Evolutionary conservation across 2,329 filamentous ascomycete species (phyloP), one percentile per base, ranked within the genome.

Genomic region (Penicillium italicum): DNA sequence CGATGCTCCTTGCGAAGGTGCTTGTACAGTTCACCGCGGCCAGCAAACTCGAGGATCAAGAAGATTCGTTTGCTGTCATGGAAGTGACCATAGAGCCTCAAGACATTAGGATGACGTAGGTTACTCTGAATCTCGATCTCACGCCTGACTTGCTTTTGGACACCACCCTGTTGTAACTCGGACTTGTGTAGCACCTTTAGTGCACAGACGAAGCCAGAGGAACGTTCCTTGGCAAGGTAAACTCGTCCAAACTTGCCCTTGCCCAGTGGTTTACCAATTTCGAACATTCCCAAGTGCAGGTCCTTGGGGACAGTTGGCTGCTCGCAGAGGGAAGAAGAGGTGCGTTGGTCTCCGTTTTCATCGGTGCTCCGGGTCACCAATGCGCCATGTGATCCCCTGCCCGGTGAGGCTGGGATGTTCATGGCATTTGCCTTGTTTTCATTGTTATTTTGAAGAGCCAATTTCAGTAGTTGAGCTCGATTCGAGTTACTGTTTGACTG

Each of bases 61-160:
- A 95, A 94, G 62, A 95, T 88, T 48, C 90, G 85, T 77, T 93
- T 93, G 72, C 84, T 88, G 75, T 95, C 90, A 75, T 95, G 90
- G 77, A 95, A 95, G 75, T 94, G 90, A 4, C 90, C 90, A 74
- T 89, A 94, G 33, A 95, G 80, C 64, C 90, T 85, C 56, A 94
- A 80, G 67, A 94, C 90, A 74, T 94, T 94, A 54, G 90, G 90
- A 70, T 95, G 90, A 42, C 89, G 85, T 61, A 95, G 82, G 72
- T 95, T 91, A 66, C 86, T 90, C 75, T 95, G 90, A 67, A 95
- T 95, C 73, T 95, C 90, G 60, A 95, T 91, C 74, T 95, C 90
- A 66, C 90, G 85, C 31, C 90, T 85, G 53, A 94, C 87, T 76
- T 94, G 90, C 78, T 91, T 92, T 77, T 95, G 90, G 42, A 94